Evolutionary conservation across 345 rosid genomes (phyloP).

Genomic region (Eucalyptus shirleyi): DNA sequence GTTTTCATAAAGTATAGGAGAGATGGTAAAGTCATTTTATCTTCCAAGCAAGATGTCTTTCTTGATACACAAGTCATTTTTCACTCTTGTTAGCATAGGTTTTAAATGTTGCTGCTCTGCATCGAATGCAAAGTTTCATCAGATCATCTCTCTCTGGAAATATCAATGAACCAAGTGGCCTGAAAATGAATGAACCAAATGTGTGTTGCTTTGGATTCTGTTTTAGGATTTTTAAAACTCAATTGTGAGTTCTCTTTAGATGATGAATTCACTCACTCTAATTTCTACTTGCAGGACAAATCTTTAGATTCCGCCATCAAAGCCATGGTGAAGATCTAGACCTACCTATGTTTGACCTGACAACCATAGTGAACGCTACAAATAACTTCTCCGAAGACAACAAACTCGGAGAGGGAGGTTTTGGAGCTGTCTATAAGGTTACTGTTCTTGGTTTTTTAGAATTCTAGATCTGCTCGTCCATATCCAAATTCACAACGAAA

Average conservation of each 20-base stretch:
- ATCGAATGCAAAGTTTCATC: background rate
- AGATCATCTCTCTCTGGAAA: background rate
- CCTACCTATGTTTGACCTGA: background rate
- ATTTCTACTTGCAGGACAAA: background rate
- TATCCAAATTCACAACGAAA: background rate
- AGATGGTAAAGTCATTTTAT: background rate
- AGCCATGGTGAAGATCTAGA: background rate
- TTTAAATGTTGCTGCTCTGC: background rate
- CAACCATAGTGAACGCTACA: background rate
- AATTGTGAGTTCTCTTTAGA: background rate
- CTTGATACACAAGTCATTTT: background rate
- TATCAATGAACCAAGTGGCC: background rate
- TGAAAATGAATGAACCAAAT: background rate
- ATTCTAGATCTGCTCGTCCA: background rate
- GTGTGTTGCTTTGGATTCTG: background rate
- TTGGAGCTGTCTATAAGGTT: slow-evolving; percentile 2
- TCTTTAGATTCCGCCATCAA: background rate
- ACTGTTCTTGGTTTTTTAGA: background rate
- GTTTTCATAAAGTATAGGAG: background rate
- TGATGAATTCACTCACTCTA: background rate
- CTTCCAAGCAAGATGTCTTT: background rate
- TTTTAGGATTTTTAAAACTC: background rate
- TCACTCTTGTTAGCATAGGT: background rate
- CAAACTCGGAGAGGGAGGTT: slow-evolving; percentile 1
- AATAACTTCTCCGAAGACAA: background rate